Conservation (phyloP, 176 grass and related monocot species). For the Thalia dealbata region DNA sequence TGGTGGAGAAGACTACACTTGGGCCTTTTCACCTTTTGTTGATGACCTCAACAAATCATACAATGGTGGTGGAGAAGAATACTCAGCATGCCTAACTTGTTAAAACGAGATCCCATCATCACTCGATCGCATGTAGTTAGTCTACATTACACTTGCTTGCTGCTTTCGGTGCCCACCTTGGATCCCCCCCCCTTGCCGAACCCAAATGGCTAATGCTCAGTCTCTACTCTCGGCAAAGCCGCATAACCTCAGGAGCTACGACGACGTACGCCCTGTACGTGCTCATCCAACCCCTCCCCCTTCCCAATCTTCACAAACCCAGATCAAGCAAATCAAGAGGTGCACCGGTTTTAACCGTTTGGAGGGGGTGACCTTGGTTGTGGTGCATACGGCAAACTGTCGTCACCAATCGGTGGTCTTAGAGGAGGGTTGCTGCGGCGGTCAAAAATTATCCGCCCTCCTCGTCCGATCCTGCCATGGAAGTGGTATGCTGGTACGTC, state of each 20-base stretch:
- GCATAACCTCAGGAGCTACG: neutral
- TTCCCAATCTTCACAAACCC: neutral
- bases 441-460: conserved; percentile 91
- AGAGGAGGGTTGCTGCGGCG: conserved; percentile 62
- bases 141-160: neutral
- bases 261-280: neutral
- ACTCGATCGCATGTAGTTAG: neutral
- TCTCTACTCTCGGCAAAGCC: neutral
- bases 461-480: conserved; percentile 74
- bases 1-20: neutral
- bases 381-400: conserved; percentile 5
- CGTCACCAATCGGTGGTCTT: conserved; percentile 39
- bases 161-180: neutral
- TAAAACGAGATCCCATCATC: neutral
- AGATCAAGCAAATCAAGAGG: neutral
- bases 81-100: neutral
- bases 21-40: neutral
- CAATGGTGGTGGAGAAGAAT: neutral
- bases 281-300: neutral
- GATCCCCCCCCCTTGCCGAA: too few relatives aligned
- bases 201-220: too few relatives aligned
- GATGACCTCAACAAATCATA: neutral
- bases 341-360: conserved; percentile 1
- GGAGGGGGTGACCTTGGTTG: neutral
- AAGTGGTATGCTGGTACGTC: conserved; percentile 35